Base-by-base conservation (phyloP, 345 rosid species). In the Rubroshorea leprosula region DNA sequence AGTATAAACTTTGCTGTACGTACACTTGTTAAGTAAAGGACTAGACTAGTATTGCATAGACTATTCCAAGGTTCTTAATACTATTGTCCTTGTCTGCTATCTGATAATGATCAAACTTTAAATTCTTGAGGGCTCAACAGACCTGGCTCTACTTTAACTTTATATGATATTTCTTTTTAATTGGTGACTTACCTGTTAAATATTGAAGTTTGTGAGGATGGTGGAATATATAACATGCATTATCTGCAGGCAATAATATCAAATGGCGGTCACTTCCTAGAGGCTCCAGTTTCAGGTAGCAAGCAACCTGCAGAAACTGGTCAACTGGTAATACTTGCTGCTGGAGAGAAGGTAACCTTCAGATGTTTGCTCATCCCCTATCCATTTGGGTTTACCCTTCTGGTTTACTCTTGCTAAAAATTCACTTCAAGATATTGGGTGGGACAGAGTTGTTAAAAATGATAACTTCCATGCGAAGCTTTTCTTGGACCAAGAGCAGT, bases 231-330 rank as follows among this genome's bases (percentile, higher is more conserved):
- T 48, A 22, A 52, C 55, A 49, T 44, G 24, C 27, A 1, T 53
- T 49, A 27, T 66, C 60, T 60, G 18, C 70, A 89, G 98, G 97
- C 85, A 57, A 78, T 89, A 38, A 78, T 78, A 12, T 71, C 87
- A 13, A 93, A 82, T 62, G 97, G 96, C 29, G 96, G 86, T 59
- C 64, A 72, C 46, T 93, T 85, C 66, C 78, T 93, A 21, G 97
- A 93, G 77, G 99, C 89, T 47, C 99, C 99, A 0, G 99, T 93
- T 70, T 89, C 99, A 0, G 97, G 97, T 57, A 89, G 99, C 72
- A 89, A 89, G 72, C 83, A 93, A 64, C 97, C 97, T 17, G 99
- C 99, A 3, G 99, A 93, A 86, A 85, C 85, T 74, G 99, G 96
- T 35, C 96, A 93, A 68, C 80, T 93, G 1, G 79, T 93, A 45